Evolutionary conservation across 805 yeast genomes (phyloP).

Genomic region (Ogataea polymorpha): DNA sequence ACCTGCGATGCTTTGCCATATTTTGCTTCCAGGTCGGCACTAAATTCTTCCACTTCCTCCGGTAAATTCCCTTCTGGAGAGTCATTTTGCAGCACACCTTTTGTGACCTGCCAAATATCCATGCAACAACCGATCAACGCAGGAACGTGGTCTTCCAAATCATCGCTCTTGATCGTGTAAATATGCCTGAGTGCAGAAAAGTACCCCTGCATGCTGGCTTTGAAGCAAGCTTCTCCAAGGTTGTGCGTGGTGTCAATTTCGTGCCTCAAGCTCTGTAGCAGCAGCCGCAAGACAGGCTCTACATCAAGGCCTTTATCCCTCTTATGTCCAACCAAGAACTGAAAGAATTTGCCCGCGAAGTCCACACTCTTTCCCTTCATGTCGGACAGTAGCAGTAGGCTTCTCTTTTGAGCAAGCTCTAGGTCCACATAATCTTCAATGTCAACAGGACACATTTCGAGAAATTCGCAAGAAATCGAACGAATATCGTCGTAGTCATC

Average conservation of each 20-base stretch:
- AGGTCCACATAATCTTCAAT: slow-evolving; percentile 23
- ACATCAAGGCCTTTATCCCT: slow-evolving; percentile 18
- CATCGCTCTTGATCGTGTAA: slow-evolving; percentile 11
- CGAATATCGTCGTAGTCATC: slow-evolving; percentile 81
- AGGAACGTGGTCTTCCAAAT: slow-evolving; percentile 3
- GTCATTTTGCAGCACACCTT: slow-evolving; percentile 57
- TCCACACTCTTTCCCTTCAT: slow-evolving; percentile 66
- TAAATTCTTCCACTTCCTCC: slow-evolving; percentile 37
- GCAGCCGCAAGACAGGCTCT: slow-evolving; percentile 26
- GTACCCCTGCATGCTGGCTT: slow-evolving; percentile 64
- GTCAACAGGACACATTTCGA: slow-evolving; percentile 43
- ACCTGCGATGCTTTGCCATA: slow-evolving; percentile 42
- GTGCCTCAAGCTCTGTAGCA: slow-evolving; percentile 35
- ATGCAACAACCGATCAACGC: slow-evolving; percentile 10
- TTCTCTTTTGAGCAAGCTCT: slow-evolving; percentile 21
- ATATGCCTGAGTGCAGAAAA: slow-evolving; percentile 53
- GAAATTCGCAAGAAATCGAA: slow-evolving; percentile 41
- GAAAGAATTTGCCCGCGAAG: slow-evolving; percentile 69
- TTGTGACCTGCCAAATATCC: slow-evolving; percentile 42
- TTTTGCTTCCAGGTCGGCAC: slow-evolving; percentile 30
- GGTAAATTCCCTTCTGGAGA: slow-evolving; percentile 70
- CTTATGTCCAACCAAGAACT: slow-evolving; percentile 41
- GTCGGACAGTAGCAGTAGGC: slow-evolving; percentile 33
- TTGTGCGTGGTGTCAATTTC: slow-evolving; percentile 37
- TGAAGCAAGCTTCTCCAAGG: slow-evolving; percentile 42